Base-by-base conservation (phyloP, 306 rosid genomes). In the Abrus precatorius region DNA sequence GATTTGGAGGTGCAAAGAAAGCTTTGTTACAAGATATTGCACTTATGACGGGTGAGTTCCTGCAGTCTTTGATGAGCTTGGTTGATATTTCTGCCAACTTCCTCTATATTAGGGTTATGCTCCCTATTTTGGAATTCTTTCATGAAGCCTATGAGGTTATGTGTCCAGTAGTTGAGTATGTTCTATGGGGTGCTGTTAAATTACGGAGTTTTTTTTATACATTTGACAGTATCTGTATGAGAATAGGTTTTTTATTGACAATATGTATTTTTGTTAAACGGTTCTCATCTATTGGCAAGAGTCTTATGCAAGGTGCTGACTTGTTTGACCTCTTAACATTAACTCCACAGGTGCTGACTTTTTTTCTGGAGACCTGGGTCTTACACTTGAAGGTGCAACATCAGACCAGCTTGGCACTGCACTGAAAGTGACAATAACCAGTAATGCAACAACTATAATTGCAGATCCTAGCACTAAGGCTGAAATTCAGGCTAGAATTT, bases 351-450 rank as follows among this genome's bases (percentile, higher is more conserved):
- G 99, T 82, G 99, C 90, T 67, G 99, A 95, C 88, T 93, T 90
- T 90, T 89, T 95, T 49, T 88, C 87, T 75, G 98, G 98, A 84
- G 99, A 95, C 72, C 79, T 91, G 85, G 98, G 98, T 78, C 83
- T 95, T 83, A 78, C 90, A 32, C 94, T 95, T 84, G 98, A 95
- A 70, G 84, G 90, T 78, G 95, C 89, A 80, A 93, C 99, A 29
- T 95, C 99, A 40, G 99, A 93, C 81, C 98, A 95, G 91, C 98
- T 95, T 75, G 99, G 99, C 73, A 78, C 84, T 83, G 98, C 98
- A 20, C 73, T 76, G 86, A 93, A 91, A 92, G 94, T 93, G 83
- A 89, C 85, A 60, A 69, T 93, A 83, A 90, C 98, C 68, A 82
- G 92, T 77, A 90, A 83, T 55, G 47, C 96, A 11, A 90, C 96